Conservation (phyloP, 2,329 filamentous ascomycete genomes). For the Colletotrichum coccodes region DNA sequence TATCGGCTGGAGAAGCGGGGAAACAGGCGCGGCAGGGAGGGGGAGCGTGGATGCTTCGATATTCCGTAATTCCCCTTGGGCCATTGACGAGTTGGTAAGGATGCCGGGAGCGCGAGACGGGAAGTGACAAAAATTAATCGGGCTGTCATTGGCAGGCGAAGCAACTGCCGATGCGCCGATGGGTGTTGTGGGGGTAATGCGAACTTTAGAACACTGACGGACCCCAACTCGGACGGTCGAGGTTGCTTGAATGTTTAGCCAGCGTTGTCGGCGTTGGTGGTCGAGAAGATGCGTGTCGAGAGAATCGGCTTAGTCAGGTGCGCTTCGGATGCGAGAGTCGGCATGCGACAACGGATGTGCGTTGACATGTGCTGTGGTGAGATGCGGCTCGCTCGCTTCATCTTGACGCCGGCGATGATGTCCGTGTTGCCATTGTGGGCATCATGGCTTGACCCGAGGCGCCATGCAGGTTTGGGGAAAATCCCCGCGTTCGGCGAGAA, state of each 20-base stretch:
- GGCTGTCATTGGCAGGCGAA: slow-evolving; percentile 2
- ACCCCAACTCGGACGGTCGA: slow-evolving; percentile 12
- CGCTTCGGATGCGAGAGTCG: slow-evolving; percentile 2
- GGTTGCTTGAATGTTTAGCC: slow-evolving; percentile 7
- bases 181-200: slow-evolving; percentile 22
- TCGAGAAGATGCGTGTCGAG: background rate
- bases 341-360: background rate
- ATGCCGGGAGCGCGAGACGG: slow-evolving; percentile 22
- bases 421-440: background rate
- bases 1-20: slow-evolving; percentile 29
- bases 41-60: slow-evolving; percentile 5
- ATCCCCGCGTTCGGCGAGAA: slow-evolving; percentile 6
- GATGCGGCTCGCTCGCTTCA: background rate
- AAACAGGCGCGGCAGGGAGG: slow-evolving; percentile 20
- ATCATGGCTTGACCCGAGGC: background rate
- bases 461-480: slow-evolving; percentile 6
- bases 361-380: background rate
- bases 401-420: slow-evolving; percentile 12
- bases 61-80: slow-evolving; percentile 12
- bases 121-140: slow-evolving; percentile 3
- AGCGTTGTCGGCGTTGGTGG: background rate
- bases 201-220: slow-evolving; percentile 18
- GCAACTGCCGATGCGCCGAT: slow-evolving; percentile 19
- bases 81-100: slow-evolving; percentile 5
- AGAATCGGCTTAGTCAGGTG: background rate